Evolutionary conservation across 176 grass and related monocot species (phyloP).

Genomic region (Carex cristatella): DNA sequence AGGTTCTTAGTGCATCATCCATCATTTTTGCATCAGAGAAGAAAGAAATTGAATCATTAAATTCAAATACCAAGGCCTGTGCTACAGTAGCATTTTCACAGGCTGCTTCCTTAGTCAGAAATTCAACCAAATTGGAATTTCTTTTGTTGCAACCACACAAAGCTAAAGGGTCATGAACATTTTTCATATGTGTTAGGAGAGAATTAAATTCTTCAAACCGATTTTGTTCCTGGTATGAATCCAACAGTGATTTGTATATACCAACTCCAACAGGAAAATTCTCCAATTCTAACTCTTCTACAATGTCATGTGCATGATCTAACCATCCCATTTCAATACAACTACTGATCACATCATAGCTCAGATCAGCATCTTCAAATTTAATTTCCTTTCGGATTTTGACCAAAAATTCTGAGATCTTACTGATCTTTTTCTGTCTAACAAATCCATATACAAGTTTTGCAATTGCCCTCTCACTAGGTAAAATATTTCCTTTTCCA

Average conservation of each 20-base stretch:
- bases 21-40: conserved; percentile 96
- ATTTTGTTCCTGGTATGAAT: conserved; percentile 53
- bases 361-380: conserved; percentile 25
- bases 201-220: conserved; percentile 47
- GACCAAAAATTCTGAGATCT: conserved; percentile 54
- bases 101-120: conserved; percentile 43
- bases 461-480: conserved; percentile 63
- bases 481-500: conserved; percentile 42
- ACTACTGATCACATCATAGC: conserved; percentile 40
- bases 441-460: conserved; percentile 63
- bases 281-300: conserved; percentile 56
- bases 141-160: conserved; percentile 29
- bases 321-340: conserved; percentile 77
- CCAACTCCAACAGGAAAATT: conserved; percentile 27
- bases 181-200: conserved; percentile 66
- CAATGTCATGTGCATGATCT: conserved; percentile 68
- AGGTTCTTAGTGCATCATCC: conserved; percentile 69
- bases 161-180: conserved; percentile 31
- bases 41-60: conserved; percentile 80
- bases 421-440: conserved; percentile 48
- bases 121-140: conserved; percentile 45
- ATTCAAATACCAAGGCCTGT: conserved; percentile 42
- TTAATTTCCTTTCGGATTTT: conserved; percentile 32
- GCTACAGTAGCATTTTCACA: conserved; percentile 27
- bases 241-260: conserved; percentile 62